Base-by-base conservation (phyloP, 345 rosid genomes). In the Zanthoxylum bungeanum region DNA sequence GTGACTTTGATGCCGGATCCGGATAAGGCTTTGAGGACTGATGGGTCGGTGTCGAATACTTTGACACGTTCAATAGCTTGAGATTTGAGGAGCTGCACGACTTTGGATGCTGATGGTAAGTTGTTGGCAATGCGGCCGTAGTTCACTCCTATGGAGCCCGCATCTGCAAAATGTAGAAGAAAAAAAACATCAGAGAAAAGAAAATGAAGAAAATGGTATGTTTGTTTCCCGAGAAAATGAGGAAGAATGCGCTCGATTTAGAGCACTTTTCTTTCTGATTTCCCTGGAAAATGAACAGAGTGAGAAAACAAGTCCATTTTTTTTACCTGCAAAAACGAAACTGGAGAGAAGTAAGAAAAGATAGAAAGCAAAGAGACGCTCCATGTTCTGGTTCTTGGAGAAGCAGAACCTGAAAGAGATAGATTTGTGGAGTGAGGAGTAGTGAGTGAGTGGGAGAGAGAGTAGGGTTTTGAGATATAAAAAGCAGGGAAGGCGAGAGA, bases 91-190 rank as follows among this genome's bases (percentile, higher is more conserved):
- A 95, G 97, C 27, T 77, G 66, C 9, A 81, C 98, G 30, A 89
- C 99, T 70, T 85, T 92, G 7, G 62, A 3, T 1, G 98, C 92
- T 0, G 99, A 77, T 0, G 99, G 99, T 0, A 95, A 86, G 69
- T 95, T 81, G 84, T 89, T 75, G 4, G 97, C 97, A 30, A 88
- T 75, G 69, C 99, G 79, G 1, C 99, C 99, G 33, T 92, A 95
- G 93, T 95, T 94, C 16, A 94, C 98, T 0, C 98, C 98, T 21
- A 94, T 68, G 4, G 97, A 88, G 31, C 95, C 93, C 33, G 81
- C 88, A 57, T 85, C 96, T 90, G 89, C 73, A 82, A 59, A 46
- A 6, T 6, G 42, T 36, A 37, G 7, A 55, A 66, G 57, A 40
- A 40, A 28, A 17, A 40, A 28, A 17, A 36, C 50, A 0, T 55